A percentile compares a stretch with the other conserved stretches of the same genome.
Evolutionary conservation across 805 yeast genomes (phyloP).

Genomic region (Wickerhamomyces strasburgensis): DNA sequence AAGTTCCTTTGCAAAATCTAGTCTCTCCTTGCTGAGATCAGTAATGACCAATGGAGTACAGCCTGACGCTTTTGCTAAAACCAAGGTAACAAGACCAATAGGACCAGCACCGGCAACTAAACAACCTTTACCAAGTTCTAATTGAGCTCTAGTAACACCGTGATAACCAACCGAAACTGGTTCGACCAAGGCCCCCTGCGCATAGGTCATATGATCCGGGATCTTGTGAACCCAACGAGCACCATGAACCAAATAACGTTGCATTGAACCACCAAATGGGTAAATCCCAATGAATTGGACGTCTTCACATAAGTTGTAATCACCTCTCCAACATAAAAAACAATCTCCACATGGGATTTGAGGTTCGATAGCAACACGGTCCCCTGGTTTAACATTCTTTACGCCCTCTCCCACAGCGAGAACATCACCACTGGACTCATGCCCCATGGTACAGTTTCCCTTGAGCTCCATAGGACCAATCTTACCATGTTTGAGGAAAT

Average conservation of each 20-base stretch:
- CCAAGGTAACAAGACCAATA: slow-evolving; percentile 47
- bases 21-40: slow-evolving; percentile 40
- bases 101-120: slow-evolving; percentile 55
- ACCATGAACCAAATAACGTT: slow-evolving; percentile 31
- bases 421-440: slow-evolving; percentile 42
- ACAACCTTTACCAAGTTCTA: slow-evolving; percentile 44
- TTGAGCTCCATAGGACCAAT: slow-evolving; percentile 44
- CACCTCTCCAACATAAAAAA: slow-evolving; percentile 34
- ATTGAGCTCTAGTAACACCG: slow-evolving; percentile 44
- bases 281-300: slow-evolving; percentile 35
- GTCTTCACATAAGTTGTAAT: slow-evolving; percentile 36
- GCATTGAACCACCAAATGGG: slow-evolving; percentile 37
- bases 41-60: slow-evolving; percentile 49
- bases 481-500: slow-evolving; percentile 60
- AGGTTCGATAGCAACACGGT: slow-evolving; percentile 49
- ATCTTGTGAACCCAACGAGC: slow-evolving; percentile 32
- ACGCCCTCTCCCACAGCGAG: slow-evolving; percentile 47
- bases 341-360: slow-evolving; percentile 46
- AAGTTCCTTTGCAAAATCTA: slow-evolving; percentile 40
- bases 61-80: slow-evolving; percentile 47
- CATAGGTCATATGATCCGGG: slow-evolving; percentile 40
- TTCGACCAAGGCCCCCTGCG: slow-evolving; percentile 52
- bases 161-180: slow-evolving; percentile 51
- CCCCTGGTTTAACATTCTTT: slow-evolving; percentile 38
- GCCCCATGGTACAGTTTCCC: slow-evolving; percentile 38